Conservation (phyloP, 2,329 filamentous ascomycete species). For the Diaporthe vexans region DNA sequence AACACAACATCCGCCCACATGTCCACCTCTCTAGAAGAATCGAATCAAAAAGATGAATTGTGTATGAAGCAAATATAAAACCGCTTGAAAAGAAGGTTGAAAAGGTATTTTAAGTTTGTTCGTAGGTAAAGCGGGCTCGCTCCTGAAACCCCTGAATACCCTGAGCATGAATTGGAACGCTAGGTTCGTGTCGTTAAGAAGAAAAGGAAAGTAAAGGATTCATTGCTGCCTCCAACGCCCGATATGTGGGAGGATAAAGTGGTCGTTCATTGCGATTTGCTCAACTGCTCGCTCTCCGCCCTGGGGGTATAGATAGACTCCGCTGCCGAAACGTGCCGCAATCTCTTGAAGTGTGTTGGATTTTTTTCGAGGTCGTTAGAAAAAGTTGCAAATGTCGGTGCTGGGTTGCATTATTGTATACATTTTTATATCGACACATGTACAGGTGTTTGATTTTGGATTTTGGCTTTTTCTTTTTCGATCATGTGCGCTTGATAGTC, state of each 20-base stretch:
- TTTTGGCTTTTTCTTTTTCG: not conserved
- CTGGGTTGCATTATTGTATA: conserved; percentile 24
- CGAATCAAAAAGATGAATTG: not conserved
- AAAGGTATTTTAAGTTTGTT: not conserved
- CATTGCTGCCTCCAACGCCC: conserved; percentile 22
- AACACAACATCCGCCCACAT: too few relatives aligned
- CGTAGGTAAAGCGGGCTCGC: not conserved
- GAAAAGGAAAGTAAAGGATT: not conserved
- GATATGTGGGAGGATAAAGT: not conserved
- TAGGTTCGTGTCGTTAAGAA: conserved; percentile 21
- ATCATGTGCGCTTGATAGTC: not conserved
- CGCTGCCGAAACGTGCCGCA: conserved; percentile 26
- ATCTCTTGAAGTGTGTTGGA: not conserved
- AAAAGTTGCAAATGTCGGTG: not conserved
- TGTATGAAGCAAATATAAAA: not conserved
- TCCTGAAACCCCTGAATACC: not conserved
- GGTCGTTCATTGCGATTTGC: conserved; percentile 18
- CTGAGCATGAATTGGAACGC: not conserved
- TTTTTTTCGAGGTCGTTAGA: conserved; percentile 24
- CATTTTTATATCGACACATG: conserved; percentile 18
- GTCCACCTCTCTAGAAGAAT: conserved; percentile 5
- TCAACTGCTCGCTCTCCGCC: conserved; percentile 10
- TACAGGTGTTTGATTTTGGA: not conserved
- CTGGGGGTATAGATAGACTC: conserved; percentile 7
- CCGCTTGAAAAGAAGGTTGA: not conserved